Percentiles rank a stretch among this genome's conserved stretches.
These are phyloP conservation scores for Xylaria longipes DNA, from an alignment of 495 filamentous ascomycete genomes.

Conservation along the genomic window DNA sequence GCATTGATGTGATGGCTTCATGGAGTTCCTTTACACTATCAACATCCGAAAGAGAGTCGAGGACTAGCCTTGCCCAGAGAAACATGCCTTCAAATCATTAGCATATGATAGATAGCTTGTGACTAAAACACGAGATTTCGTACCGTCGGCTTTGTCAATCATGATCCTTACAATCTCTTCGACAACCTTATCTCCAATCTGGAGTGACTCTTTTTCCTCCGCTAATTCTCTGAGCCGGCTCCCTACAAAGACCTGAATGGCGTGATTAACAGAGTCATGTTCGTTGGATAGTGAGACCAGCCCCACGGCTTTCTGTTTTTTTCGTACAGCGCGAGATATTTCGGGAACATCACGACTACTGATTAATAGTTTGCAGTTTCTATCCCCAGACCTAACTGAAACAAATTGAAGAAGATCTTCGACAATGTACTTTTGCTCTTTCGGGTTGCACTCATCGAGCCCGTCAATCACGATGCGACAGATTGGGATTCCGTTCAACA, in stretches of 20 bases:
- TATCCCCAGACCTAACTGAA: neutral
- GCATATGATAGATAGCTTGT: neutral
- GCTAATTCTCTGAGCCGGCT: neutral
- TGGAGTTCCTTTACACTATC: neutral
- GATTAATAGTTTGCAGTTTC: neutral
- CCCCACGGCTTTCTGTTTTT: neutral
- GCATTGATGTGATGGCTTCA: neutral
- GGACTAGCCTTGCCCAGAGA: neutral
- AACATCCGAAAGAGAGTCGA: neutral
- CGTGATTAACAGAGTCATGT: neutral
- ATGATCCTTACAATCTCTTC: neutral
- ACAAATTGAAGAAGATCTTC: neutral
- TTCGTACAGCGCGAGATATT: neutral
- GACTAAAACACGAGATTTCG: neutral
- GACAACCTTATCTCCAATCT: neutral
- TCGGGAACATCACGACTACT: neutral
- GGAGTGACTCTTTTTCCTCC: neutral
- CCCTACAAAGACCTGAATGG: neutral
- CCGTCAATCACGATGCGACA: neutral
- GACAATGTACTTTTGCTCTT: neutral
- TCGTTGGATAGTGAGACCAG: neutral
- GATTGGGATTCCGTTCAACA: neutral
- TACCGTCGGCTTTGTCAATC: neutral
- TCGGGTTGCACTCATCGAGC: neutral
- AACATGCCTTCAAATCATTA: neutral